These are phyloP conservation scores for Fusarium secorum DNA, from an alignment of 2,329 filamentous ascomycete species.

Conservation along the genomic window DNA sequence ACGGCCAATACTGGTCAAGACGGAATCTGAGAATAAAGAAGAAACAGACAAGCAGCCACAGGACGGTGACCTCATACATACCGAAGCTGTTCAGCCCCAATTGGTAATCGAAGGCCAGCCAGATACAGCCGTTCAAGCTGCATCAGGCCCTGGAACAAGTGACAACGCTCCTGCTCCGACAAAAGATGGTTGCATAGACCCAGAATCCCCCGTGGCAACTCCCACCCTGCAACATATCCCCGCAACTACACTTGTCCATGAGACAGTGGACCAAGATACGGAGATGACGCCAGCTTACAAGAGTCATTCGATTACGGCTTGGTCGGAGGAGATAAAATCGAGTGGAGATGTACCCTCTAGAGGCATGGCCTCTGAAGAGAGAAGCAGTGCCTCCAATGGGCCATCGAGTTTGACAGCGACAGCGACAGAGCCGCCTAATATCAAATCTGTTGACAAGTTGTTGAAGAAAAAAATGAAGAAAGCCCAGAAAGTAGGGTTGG, in stretches of 20 bases:
- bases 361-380: neutral
- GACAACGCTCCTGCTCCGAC: neutral
- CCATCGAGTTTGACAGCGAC: neutral
- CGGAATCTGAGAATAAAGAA: slow-evolving; percentile 4
- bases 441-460: slow-evolving; percentile 31
- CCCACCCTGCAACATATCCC: neutral
- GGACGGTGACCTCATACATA: neutral
- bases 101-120: neutral
- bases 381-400: neutral
- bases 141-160: neutral
- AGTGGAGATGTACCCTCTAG: neutral
- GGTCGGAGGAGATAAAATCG: neutral
- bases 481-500: slow-evolving; percentile 44
- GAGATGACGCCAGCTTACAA: neutral
- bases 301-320: neutral
- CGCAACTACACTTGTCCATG: neutral
- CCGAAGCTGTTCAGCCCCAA: neutral
- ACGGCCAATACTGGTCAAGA: neutral
- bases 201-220: neutral
- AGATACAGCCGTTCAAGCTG: neutral
- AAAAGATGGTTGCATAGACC: neutral
- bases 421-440: neutral
- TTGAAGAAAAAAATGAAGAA: slow-evolving; percentile 50
- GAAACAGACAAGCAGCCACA: slow-evolving; percentile 20
- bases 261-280: neutral